These are phyloP conservation scores for Sicyos baderoa DNA, from an alignment of 306 rosid species.

Conservation along the genomic window DNA sequence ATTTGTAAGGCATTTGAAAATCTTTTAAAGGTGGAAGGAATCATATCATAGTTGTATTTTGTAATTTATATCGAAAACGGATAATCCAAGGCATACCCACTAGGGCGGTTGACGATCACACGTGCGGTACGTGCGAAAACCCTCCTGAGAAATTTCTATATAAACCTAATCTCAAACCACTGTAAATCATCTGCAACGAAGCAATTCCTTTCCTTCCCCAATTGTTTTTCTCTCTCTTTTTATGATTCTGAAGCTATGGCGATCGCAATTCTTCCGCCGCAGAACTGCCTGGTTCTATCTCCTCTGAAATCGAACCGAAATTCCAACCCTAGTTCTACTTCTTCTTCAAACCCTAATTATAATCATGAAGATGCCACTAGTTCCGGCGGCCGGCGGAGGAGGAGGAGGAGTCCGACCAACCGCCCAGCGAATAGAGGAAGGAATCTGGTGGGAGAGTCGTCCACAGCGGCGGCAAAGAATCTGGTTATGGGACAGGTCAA, in stretches of 20 bases:
- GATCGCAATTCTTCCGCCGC: slow-evolving; percentile 9
- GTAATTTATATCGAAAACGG: neutral
- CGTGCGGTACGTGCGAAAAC: slow-evolving; percentile 1
- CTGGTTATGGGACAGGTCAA: slow-evolving; percentile 58
- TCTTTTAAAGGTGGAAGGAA: no score
- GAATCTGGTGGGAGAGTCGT: slow-evolving; percentile 16
- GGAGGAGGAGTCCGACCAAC: slow-evolving; percentile 23
- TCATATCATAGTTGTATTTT: no score
- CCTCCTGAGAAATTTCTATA: neutral
- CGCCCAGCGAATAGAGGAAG: slow-evolving; percentile 13
- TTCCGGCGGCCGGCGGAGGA: slow-evolving; percentile 44
- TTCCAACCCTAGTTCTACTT: neutral
- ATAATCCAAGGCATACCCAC: neutral
- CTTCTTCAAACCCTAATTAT: slow-evolving; percentile 12
- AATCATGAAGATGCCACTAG: neutral
- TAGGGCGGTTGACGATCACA: slow-evolving; percentile 11
- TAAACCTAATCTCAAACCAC: neutral
- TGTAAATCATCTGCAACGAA: no score
- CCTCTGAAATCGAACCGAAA: slow-evolving; percentile 13
- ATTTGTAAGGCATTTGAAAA: no score
- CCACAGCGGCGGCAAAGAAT: slow-evolving; percentile 11
- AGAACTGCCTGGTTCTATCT: neutral
- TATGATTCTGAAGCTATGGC: neutral
- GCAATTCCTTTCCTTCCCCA: no score
- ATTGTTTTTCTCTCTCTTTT: no score